Evolutionary conservation across 768 basidiomycete species (phyloP), one percentile per base, ranked within the genome.

Genomic region (Podaxis sp.): DNA sequence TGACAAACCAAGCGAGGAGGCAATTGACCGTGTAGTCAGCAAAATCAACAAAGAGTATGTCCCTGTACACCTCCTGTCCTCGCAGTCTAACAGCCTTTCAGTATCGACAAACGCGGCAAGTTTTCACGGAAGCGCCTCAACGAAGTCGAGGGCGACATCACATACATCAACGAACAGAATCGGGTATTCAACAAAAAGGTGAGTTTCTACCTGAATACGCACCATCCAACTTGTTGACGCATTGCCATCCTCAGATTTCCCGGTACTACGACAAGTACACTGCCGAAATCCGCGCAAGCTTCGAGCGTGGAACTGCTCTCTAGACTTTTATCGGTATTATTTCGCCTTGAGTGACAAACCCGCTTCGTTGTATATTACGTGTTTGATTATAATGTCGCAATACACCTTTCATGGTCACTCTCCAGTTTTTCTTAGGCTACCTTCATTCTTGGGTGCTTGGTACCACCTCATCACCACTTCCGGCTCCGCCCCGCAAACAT

Each of bases 131-230:
- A 96, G 76, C 82, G 82, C 67, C 84, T 80, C 73, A 94, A 96
- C 79, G 95, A 98, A 69, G 92, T 93, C 56, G 90, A 96, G 64
- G 95, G 93, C 58, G 96, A 98, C 67, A 92, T 99, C 74, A 98
- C 95, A 4, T 99, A 98, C 73, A 99, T 99, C 84, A 99, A 99
- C 81, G 94, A 98, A 75, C 89, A 91, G 75, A 96, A 98, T 75
- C 86, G 94, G 65, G 94, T 97, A 52, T 98, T 97, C 84, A 97
- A 98, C 85, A 95, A 94, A 79, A 97, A 96, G 89, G 92, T 88
- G 27, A 17, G 7, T 22, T 19, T 41, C 27, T 11, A 50, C 25
- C 12, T 33, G 36, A 33, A 50, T 36, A 40, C 47, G 40, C 43
- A 56, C 11, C 52, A 56, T 19, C 8, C 17, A 51, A 8, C 36